phyloP scores from a whole-genome alignment of 305 asterid genomes.

The Fraxinus angustifolia region DNA sequence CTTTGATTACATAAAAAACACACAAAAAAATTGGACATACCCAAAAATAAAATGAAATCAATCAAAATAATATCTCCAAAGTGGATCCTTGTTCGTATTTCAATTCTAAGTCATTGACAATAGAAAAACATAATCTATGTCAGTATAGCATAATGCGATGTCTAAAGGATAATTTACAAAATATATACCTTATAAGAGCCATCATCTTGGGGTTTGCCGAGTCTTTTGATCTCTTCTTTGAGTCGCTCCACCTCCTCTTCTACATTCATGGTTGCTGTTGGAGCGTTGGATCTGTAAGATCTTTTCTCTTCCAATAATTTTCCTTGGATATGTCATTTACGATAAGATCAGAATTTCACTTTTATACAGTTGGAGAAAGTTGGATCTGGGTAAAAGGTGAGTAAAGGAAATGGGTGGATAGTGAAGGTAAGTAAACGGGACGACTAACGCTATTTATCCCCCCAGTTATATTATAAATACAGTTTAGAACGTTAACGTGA shows the following conservation, averaged over 20 bases:
- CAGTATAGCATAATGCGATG: not conserved
- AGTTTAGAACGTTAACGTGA: no score
- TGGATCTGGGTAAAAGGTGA: no score
- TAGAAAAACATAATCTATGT: not conserved
- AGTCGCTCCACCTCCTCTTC: slow-evolving; percentile 85
- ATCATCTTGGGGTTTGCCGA: slow-evolving; percentile 67
- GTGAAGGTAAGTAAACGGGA: no score
- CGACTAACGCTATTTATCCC: no score
- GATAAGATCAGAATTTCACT: no score
- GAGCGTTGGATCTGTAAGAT: no score
- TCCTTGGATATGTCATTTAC: no score
- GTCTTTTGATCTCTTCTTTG: slow-evolving; percentile 76
- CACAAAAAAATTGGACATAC: not conserved
- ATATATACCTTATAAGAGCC: slow-evolving; percentile 75
- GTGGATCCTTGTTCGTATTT: not conserved
- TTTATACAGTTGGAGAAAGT: no score
- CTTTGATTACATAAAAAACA: not conserved
- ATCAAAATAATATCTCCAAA: not conserved
- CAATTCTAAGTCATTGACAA: not conserved
- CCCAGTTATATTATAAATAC: no score
- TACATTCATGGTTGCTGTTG: slow-evolving; percentile 59
- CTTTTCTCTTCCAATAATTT: no score
- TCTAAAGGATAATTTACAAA: not conserved
- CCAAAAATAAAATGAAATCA: not conserved
- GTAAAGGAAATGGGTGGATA: no score